These are phyloP conservation scores for Neocatenulostroma microsporum DNA, from an alignment of 2,329 filamentous ascomycete genomes.

Conservation along the genomic window DNA sequence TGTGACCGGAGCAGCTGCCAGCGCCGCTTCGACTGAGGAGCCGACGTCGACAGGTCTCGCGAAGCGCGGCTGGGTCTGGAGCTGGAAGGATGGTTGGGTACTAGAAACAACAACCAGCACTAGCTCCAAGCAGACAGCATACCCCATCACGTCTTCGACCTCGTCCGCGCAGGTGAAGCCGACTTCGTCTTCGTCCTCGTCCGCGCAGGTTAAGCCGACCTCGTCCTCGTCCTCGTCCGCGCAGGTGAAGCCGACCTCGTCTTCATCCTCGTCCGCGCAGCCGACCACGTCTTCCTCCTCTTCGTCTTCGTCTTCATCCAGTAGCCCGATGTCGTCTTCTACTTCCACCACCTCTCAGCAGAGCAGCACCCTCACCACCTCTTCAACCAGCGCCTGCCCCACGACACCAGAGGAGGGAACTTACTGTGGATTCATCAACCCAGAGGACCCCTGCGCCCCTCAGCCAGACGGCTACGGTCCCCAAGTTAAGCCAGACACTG, in stretches of 20 bases:
- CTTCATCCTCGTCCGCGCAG: conserved; percentile 3
- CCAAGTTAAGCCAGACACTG: conserved; percentile 18
- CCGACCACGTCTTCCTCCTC: conserved; percentile 4
- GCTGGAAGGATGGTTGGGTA: not conserved
- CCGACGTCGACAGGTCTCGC: not conserved
- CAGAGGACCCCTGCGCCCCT: conserved; percentile 31
- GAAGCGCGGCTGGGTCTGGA: conserved; percentile 2
- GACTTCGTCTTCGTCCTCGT: conserved; percentile 2
- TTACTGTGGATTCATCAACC: conserved; percentile 33
- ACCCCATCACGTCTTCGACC: no score
- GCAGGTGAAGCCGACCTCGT: conserved; percentile 1
- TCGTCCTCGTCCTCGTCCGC: conserved; percentile 6
- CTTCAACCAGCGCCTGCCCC: conserved; percentile 18
- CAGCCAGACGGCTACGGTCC: conserved; percentile 32
- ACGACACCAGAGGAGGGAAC: conserved; percentile 23
- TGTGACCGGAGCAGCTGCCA: conserved; percentile 8
- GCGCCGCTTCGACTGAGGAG: conserved; percentile 10
- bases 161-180: no score
- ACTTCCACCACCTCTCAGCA: conserved; percentile 5
- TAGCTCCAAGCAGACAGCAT: conserved; percentile 1
- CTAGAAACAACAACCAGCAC: conserved; percentile 7
- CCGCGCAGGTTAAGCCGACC: conserved; percentile 11
- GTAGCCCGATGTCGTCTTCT: no score
- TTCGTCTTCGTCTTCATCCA: no score
- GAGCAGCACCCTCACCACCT: conserved; percentile 14